Percentiles rank a stretch among this genome's conserved stretches.
Evolutionary conservation across 768 basidiomycete species (phyloP).

Genomic region (Cystoderma amianthinum): DNA sequence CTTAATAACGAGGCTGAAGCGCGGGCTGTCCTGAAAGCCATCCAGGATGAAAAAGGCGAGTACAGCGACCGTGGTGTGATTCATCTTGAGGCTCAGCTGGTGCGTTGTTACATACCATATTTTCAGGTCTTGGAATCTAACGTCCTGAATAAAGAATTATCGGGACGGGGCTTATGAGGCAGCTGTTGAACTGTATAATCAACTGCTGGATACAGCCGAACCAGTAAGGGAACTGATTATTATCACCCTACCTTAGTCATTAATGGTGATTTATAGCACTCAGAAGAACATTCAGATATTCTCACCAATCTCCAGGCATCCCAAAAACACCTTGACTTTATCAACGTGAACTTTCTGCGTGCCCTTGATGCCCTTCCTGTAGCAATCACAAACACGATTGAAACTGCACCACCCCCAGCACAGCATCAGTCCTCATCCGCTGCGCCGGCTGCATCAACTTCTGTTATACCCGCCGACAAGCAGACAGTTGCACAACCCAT

Average conservation of each 20-base stretch:
- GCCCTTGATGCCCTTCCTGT: constrained; percentile 56
- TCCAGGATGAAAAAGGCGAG: constrained; percentile 37
- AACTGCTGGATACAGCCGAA: constrained; percentile 72
- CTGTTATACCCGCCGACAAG: constrained; percentile 15
- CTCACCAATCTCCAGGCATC: constrained; percentile 80
- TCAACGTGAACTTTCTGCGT: constrained; percentile 60
- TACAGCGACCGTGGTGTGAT: constrained; percentile 53
- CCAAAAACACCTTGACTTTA: constrained; percentile 79
- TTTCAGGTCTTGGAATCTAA: background rate
- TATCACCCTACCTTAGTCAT: background rate
- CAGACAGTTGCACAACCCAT: constrained; percentile 21
- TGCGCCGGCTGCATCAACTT: constrained; percentile 22
- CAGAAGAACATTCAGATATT: constrained; percentile 86
- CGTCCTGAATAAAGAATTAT: constrained; percentile 48
- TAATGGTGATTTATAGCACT: constrained; percentile 39
- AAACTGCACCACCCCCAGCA: constrained; percentile 55
- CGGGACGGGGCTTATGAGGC: constrained; percentile 68
- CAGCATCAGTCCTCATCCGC: constrained; percentile 18
- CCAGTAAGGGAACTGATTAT: constrained; percentile 42
- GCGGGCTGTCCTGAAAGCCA: constrained; percentile 34
- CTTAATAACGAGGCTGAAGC: constrained; percentile 75
- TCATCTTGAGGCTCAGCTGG: constrained; percentile 87
- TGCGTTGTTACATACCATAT: constrained; percentile 24
- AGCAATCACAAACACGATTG: constrained; percentile 43
- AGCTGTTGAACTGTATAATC: constrained; percentile 73